Percentiles rank a stretch among this genome's conserved stretches.
Evolutionary conservation across 352 stramenopile genomes (phyloP).

Genomic region (Pythium insidiosum): DNA sequence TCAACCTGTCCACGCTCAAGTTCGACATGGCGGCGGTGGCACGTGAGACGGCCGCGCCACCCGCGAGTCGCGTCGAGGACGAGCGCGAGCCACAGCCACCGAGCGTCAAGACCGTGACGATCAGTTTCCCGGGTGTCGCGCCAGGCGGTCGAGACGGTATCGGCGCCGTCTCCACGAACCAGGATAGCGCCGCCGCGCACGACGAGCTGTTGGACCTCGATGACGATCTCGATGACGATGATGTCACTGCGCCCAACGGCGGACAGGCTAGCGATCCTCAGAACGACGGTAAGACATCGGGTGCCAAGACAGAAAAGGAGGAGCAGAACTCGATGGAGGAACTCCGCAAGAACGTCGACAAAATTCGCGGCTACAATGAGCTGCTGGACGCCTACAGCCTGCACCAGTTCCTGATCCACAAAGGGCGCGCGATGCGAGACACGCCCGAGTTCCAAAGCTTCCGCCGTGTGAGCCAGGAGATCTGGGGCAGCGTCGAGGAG

Average conservation of each 20-base stretch:
- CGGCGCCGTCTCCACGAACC: too few species aligned
- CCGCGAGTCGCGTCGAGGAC: background rate
- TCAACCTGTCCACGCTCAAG: conserved; percentile 71
- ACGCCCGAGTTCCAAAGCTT: conserved; percentile 87
- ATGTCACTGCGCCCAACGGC: conserved; percentile 7
- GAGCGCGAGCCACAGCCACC: background rate
- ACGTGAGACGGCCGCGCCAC: background rate
- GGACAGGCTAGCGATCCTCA: background rate
- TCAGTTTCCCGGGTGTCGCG: conserved; percentile 4
- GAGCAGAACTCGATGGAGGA: conserved; percentile 48
- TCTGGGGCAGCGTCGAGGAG: conserved; percentile 77
- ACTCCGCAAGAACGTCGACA: conserved; percentile 62
- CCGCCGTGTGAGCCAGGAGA: conserved; percentile 57
- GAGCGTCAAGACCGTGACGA: conserved; percentile 12
- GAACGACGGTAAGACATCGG: too few species aligned
- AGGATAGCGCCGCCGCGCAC: conserved; percentile 4
- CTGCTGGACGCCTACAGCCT: conserved; percentile 73
- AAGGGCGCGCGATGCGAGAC: conserved; percentile 67
- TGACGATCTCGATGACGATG: conserved; percentile 6
- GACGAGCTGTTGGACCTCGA: background rate
- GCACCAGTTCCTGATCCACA: conserved; percentile 88
- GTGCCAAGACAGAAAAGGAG: conserved; percentile 15
- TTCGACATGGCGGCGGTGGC: conserved; percentile 41
- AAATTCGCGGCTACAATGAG: conserved; percentile 77
- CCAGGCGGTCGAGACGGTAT: too few species aligned